Percentiles rank a stretch among this genome's conserved stretches.
phyloP scores from a whole-genome alignment of 1,284 basidiomycete genomes.

The Ustilago lituana region DNA sequence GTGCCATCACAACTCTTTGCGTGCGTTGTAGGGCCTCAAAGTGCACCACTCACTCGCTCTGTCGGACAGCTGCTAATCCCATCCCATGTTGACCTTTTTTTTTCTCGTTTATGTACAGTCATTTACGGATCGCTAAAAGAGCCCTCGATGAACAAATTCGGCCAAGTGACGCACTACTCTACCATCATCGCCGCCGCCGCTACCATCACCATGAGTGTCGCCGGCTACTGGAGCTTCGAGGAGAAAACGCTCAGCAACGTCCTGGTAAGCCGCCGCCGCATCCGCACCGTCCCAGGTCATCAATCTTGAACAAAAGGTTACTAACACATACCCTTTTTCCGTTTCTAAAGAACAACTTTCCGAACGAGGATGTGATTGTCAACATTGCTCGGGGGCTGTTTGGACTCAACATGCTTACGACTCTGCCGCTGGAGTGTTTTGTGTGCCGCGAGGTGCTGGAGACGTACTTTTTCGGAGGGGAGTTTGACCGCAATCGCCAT shows the following conservation, averaged over 20 bases:
- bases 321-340: too few relatives aligned
- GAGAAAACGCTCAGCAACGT: conserved; percentile 78
- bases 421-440: conserved; percentile 88
- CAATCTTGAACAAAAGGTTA: too few relatives aligned
- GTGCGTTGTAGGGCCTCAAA: neutral
- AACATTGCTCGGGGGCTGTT: conserved; percentile 92
- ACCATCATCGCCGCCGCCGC: conserved; percentile 64
- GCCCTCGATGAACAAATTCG: conserved; percentile 93
- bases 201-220: conserved; percentile 76
- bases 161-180: conserved; percentile 81
- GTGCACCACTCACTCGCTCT: too few relatives aligned
- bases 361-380: conserved; percentile 61
- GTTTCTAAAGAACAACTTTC: conserved; percentile 66
- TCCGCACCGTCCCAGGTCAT: too few relatives aligned
- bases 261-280: conserved; percentile 27
- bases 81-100: too few relatives aligned
- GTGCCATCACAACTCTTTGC: conserved; percentile 67
- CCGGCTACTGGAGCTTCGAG: conserved; percentile 91
- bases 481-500: conserved; percentile 73
- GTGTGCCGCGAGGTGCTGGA: conserved; percentile 82
- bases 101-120: conserved; percentile 10
- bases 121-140: conserved; percentile 93
- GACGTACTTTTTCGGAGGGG: conserved; percentile 58
- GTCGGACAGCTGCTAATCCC: neutral
- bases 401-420: conserved; percentile 98